These are phyloP conservation scores for Setaria viridis DNA, from an alignment of 202 grass and related monocot species.

Conservation along the genomic window DNA sequence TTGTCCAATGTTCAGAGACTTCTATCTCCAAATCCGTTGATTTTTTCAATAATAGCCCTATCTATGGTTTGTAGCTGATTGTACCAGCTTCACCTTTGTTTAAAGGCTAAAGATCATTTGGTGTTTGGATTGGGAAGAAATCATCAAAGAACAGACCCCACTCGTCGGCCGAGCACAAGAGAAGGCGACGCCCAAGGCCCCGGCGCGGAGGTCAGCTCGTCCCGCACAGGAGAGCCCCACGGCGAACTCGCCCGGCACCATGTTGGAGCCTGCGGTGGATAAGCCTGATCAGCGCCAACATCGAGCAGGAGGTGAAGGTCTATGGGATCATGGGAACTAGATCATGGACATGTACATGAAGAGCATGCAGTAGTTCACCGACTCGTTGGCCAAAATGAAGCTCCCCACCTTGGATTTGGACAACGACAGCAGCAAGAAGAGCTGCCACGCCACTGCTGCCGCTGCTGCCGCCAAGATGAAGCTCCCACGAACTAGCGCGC, in stretches of 20 bases:
- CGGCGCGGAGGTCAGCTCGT: slow-evolving; percentile 52
- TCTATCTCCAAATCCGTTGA: no score
- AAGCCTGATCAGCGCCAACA: slow-evolving; percentile 72
- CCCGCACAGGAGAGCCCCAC: slow-evolving; percentile 42
- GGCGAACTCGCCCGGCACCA: slow-evolving; percentile 43
- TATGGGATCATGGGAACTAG: slow-evolving; percentile 57
- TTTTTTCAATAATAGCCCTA: no score
- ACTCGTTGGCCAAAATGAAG: slow-evolving; percentile 95
- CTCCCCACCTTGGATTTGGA: slow-evolving; percentile 74
- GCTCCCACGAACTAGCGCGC: no score
- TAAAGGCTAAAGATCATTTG: no score
- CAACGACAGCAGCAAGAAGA: slow-evolving; percentile 53
- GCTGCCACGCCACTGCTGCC: slow-evolving; percentile 9
- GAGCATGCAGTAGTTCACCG: slow-evolving; percentile 98
- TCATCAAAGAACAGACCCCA: slow-evolving; percentile 38
- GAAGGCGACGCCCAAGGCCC: slow-evolving; percentile 28
- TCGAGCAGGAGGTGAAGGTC: slow-evolving; percentile 79
- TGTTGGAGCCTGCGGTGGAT: slow-evolving; percentile 49
- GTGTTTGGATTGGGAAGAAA: no score
- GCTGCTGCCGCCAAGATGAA: no score
- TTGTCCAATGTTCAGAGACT: no score
- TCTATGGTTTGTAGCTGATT: no score
- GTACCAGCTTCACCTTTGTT: not conserved
- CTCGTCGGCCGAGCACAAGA: slow-evolving; percentile 49
- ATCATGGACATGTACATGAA: slow-evolving; percentile 99